Conservation (phyloP, 495 filamentous ascomycete genomes). For the Aspergillus nidulans region DNA sequence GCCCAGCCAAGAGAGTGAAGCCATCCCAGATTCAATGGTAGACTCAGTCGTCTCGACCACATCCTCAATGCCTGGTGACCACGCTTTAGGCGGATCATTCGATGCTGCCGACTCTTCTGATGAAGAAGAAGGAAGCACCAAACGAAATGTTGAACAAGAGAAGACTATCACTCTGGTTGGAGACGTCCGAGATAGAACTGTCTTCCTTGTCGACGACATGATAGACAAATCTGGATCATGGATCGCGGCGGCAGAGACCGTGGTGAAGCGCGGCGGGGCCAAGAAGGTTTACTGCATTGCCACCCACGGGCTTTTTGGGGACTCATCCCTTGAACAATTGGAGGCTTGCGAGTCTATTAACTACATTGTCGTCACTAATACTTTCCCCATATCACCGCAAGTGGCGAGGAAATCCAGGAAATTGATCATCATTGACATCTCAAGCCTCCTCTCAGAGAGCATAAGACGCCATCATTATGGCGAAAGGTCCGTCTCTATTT, state of each 20-base stretch:
- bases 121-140: constrained; percentile 81
- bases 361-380: constrained; percentile 91
- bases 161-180: constrained; percentile 95
- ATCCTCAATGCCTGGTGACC: constrained; percentile 48
- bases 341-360: constrained; percentile 89
- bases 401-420: constrained; percentile 70
- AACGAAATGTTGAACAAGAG: constrained; percentile 67
- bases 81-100: constrained; percentile 76
- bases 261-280: constrained; percentile 85
- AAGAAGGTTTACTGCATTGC: constrained; percentile 97
- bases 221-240: constrained; percentile 95
- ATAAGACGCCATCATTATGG: constrained; percentile 95
- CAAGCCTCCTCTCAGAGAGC: constrained; percentile 80
- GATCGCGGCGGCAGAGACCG: constrained; percentile 98
- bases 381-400: constrained; percentile 79
- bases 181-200: constrained; percentile 77
- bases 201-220: constrained; percentile 97
- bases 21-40: constrained; percentile 57
- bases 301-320: constrained; percentile 91
- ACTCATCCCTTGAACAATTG: constrained; percentile 84
- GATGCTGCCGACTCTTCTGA: constrained; percentile 78
- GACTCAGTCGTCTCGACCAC: constrained; percentile 60
- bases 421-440: constrained; percentile 83
- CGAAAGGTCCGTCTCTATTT: constrained; percentile 46
- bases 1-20: constrained; percentile 39